phyloP scores from a whole-genome alignment of 331 rosid species.

The Erythrophleum ivorense region DNA sequence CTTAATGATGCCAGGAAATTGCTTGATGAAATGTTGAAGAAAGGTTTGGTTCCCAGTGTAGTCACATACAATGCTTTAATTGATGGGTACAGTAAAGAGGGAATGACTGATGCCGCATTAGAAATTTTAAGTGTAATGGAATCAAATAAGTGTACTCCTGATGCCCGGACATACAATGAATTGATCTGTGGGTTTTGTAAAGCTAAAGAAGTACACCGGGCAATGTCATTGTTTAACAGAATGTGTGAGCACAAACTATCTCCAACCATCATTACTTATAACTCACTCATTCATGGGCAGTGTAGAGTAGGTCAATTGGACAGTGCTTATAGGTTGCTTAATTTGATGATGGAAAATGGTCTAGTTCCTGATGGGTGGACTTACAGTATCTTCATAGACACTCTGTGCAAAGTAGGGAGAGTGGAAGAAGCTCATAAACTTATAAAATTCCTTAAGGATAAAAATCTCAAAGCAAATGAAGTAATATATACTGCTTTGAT shows the following conservation, averaged over 20 bases:
- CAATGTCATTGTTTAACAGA: constrained; percentile 54
- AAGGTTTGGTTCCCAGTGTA: constrained; percentile 54
- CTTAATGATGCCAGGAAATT: constrained; percentile 51
- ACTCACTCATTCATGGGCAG: constrained; percentile 59
- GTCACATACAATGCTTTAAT: constrained; percentile 64
- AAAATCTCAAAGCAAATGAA: constrained; percentile 53
- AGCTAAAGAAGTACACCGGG: constrained; percentile 50
- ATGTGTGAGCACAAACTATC: constrained; percentile 55
- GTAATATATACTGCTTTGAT: constrained; percentile 59
- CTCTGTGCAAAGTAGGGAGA: constrained; percentile 53
- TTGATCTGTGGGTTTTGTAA: constrained; percentile 63
- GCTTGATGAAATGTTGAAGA: constrained; percentile 53
- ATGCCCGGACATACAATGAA: constrained; percentile 65
- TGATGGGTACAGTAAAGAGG: constrained; percentile 60
- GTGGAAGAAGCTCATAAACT: constrained; percentile 55
- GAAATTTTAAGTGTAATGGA: constrained; percentile 57
- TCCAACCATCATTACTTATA: constrained; percentile 58
- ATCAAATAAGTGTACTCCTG: constrained; percentile 55
- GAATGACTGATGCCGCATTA: constrained; percentile 46
- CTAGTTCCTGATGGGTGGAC: constrained; percentile 62
- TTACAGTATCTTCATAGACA: constrained; percentile 47
- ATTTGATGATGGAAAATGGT: constrained; percentile 57
- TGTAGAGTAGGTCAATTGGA: constrained; percentile 62
- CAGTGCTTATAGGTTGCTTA: constrained; percentile 59
- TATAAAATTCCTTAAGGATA: constrained; percentile 45